These are phyloP conservation scores for Trichosporon sp. DNA, from an alignment of 1,284 basidiomycete species.

Conservation along the genomic window DNA sequence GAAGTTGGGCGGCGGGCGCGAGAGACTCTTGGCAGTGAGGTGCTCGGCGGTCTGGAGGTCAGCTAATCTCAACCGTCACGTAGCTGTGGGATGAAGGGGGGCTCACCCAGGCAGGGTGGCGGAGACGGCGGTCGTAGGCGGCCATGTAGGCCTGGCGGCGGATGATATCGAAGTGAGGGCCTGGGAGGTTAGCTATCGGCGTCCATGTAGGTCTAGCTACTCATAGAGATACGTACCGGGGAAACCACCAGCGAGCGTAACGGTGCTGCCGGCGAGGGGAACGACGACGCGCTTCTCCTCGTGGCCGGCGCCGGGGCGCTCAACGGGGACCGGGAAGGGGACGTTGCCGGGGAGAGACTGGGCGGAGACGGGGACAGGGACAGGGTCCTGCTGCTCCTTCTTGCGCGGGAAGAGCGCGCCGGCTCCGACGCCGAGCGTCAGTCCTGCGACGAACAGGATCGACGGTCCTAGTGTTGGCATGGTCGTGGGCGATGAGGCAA, in stretches of 20 bases:
- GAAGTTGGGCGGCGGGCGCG: constrained; percentile 58
- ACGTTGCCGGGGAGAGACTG: constrained; percentile 17
- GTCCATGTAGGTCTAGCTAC: constrained; percentile 23
- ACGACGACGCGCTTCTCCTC: constrained; percentile 31
- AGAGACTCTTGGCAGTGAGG: constrained; percentile 74
- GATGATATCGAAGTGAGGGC: constrained; percentile 83
- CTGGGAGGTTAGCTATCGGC: constrained; percentile 45
- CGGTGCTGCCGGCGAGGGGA: constrained; percentile 43
- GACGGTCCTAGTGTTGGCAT: constrained; percentile 55
- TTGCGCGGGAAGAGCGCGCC: constrained; percentile 44
- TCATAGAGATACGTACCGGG: constrained; percentile 49
- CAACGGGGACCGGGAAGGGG: constrained; percentile 39
- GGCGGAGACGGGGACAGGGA: constrained; percentile 2
- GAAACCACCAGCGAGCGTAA: constrained; percentile 46
- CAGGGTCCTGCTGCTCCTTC: constrained; percentile 6
- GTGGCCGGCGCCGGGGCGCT: constrained; percentile 27
- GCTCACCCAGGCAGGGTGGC: constrained; percentile 89
- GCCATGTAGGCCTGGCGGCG: constrained; percentile 80
- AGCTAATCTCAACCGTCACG: not conserved
- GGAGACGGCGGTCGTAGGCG: constrained; percentile 84
- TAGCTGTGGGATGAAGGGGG: not conserved
- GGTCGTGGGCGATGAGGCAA: constrained; percentile 17
- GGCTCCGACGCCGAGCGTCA: constrained; percentile 52
- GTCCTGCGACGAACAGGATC: constrained; percentile 54
- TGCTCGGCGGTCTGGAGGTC: constrained; percentile 82